Percentiles rank a stretch among this genome's conserved stretches.
phyloP scores from a whole-genome alignment of 495 filamentous ascomycete genomes.

The Talaromyces ruber region DNA sequence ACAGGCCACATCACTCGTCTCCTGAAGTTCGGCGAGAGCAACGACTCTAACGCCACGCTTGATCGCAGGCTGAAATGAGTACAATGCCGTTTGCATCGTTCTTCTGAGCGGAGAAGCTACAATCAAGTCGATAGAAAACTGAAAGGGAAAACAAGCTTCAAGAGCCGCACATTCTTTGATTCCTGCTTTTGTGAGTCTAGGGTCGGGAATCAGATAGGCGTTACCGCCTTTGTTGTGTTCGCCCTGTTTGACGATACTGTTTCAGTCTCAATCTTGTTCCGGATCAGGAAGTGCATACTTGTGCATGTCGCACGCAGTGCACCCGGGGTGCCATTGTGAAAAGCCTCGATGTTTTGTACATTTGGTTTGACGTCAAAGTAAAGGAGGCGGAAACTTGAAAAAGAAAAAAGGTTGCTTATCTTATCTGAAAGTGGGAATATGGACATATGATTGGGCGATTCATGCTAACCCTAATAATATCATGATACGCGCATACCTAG shows the following conservation, averaged over 20 bases:
- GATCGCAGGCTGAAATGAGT: slow-evolving; percentile 42
- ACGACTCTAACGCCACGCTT: slow-evolving; percentile 35
- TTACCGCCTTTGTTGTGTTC: slow-evolving; percentile 66
- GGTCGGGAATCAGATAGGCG: slow-evolving; percentile 69
- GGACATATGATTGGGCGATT: neutral
- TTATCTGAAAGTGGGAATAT: neutral
- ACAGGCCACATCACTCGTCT: slow-evolving; percentile 55
- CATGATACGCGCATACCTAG: neutral
- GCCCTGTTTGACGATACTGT: slow-evolving; percentile 51
- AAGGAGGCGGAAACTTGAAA: neutral
- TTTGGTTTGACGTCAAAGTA: neutral
- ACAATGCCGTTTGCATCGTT: slow-evolving; percentile 59
- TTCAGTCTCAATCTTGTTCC: slow-evolving; percentile 7
- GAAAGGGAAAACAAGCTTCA: slow-evolving; percentile 50
- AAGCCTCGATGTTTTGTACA: neutral
- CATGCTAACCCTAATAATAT: too few relatives aligned
- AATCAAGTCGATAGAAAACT: slow-evolving; percentile 49
- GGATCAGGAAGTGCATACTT: slow-evolving; percentile 21
- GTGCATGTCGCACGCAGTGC: slow-evolving; percentile 46
- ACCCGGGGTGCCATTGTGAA: slow-evolving; percentile 33
- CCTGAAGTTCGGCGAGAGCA: slow-evolving; percentile 62
- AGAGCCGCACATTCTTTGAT: slow-evolving; percentile 64
- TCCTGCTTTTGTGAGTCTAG: slow-evolving; percentile 68
- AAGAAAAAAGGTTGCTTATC: neutral
- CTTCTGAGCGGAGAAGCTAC: slow-evolving; percentile 64